A percentile compares a stretch with the other conserved stretches of the same genome.
phyloP scores from a whole-genome alignment of 2,329 filamentous ascomycete genomes.

The Aureobasidium vineae region DNA sequence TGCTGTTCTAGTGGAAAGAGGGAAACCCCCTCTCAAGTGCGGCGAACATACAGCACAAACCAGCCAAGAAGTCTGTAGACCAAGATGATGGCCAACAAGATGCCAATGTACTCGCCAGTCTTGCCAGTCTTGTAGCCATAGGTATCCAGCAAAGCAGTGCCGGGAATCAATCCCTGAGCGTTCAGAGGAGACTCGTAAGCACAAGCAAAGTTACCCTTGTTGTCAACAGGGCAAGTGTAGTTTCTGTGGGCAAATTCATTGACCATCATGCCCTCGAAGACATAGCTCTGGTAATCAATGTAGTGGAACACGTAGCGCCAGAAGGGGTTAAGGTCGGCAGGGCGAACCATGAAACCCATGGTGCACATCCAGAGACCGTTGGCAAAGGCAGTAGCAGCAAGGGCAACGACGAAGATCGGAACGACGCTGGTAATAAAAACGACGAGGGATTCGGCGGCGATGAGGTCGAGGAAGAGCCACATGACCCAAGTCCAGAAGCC shows the following conservation, averaged over 20 bases:
- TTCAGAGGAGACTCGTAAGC: conserved; percentile 66
- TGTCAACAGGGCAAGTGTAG: conserved; percentile 62
- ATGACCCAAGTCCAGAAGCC: conserved; percentile 77
- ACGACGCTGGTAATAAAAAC: conserved; percentile 71
- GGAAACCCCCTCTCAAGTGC: conserved; percentile 28
- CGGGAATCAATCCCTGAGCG: conserved; percentile 66
- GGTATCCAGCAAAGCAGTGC: conserved; percentile 64
- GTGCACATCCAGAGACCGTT: conserved; percentile 91
- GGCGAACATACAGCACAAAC: conserved; percentile 54
- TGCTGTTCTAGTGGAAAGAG: background rate
- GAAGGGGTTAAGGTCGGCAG: conserved; percentile 72
- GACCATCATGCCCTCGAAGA: conserved; percentile 91
- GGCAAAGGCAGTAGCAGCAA: conserved; percentile 77
- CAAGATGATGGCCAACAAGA: conserved; percentile 71
- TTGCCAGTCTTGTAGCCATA: conserved; percentile 67
- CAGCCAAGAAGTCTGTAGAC: conserved; percentile 70
- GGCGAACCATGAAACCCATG: conserved; percentile 75
- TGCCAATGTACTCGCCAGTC: conserved; percentile 69
- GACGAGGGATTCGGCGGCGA: conserved; percentile 79
- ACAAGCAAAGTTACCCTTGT: conserved; percentile 64
- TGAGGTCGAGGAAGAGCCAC: conserved; percentile 81
- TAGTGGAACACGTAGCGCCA: conserved; percentile 88
- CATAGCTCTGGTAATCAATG: conserved; percentile 82
- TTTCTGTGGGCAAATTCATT: conserved; percentile 71
- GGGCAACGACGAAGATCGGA: conserved; percentile 74